A percentile compares a stretch with the other conserved stretches of the same genome.
Evolutionary conservation across 2,329 filamentous ascomycete species (phyloP).

Genomic region (Penicillium nordicum): DNA sequence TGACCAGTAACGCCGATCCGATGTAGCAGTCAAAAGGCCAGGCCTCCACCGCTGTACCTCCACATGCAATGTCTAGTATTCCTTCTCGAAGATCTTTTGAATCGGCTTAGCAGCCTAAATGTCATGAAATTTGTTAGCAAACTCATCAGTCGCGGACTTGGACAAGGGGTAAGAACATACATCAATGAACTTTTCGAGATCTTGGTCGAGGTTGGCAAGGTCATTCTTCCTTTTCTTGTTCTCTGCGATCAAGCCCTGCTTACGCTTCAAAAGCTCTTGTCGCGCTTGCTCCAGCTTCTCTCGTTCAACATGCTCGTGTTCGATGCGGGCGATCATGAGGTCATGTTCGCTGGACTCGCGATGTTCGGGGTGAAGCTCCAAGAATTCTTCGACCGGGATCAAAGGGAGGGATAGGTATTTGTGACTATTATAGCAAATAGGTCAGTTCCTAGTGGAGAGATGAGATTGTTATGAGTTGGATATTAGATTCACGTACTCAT

Average conservation of each 20-base stretch:
- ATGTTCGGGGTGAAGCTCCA: slow-evolving; percentile 71
- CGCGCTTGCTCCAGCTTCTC: slow-evolving; percentile 81
- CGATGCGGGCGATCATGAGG: slow-evolving; percentile 84
- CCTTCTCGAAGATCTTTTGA: slow-evolving; percentile 79
- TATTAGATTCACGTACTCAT: slow-evolving; percentile 64
- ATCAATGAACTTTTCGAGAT: slow-evolving; percentile 91
- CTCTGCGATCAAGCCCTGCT: slow-evolving; percentile 65
- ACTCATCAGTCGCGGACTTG: not conserved
- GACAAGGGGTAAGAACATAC: slow-evolving; percentile 47
- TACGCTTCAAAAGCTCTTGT: slow-evolving; percentile 70
- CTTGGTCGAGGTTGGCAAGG: slow-evolving; percentile 82
- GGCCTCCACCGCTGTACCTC: slow-evolving; percentile 4
- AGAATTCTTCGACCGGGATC: slow-evolving; percentile 77
- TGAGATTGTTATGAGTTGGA: not conserved
- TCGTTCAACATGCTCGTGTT: slow-evolving; percentile 81
- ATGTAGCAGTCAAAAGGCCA: slow-evolving; percentile 14
- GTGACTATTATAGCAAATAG: slow-evolving; percentile 48
- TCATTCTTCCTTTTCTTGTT: slow-evolving; percentile 95
- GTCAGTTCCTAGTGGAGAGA: slow-evolving; percentile 6
- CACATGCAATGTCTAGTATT: slow-evolving; percentile 38
- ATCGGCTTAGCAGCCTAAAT: slow-evolving; percentile 79
- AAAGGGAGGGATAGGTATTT: slow-evolving; percentile 83
- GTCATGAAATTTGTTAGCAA: slow-evolving; percentile 9
- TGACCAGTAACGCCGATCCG: slow-evolving; percentile 24
- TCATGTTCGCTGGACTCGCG: slow-evolving; percentile 69